Percentiles rank a stretch among this genome's conserved stretches.
Evolutionary conservation across 1,284 basidiomycete species (phyloP).

Genomic region (Ustilago shanxiensis): DNA sequence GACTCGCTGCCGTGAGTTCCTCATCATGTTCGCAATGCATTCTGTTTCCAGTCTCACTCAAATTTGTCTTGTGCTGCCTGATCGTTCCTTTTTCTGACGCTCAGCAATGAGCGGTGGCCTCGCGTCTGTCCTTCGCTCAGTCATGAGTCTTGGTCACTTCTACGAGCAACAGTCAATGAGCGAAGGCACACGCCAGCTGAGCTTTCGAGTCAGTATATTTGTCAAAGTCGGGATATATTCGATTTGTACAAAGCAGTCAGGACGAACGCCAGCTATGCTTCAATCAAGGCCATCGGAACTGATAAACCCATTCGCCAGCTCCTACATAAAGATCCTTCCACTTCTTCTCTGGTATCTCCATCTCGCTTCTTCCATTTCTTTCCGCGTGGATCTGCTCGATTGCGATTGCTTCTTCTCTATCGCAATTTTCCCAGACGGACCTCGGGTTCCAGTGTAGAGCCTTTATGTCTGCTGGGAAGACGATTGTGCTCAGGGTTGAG

Average conservation of each 20-base stretch:
- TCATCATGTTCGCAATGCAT: not conserved
- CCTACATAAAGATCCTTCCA: constrained; percentile 36
- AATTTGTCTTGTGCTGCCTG: not conserved
- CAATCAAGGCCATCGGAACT: constrained; percentile 33
- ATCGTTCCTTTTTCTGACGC: no score
- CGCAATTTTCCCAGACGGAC: constrained; percentile 12
- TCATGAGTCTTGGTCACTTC: no score
- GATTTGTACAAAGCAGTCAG: not conserved
- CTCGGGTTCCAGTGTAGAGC: constrained; percentile 36
- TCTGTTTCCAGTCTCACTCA: not conserved
- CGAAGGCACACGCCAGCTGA: no score
- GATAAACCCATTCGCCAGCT: constrained; percentile 32
- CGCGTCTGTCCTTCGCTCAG: no score
- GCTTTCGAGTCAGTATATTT: no score
- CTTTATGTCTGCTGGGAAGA: constrained; percentile 13
- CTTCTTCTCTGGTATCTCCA: not conserved
- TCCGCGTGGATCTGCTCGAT: not conserved
- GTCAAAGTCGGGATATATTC: not conserved
- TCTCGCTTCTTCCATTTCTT: not conserved
- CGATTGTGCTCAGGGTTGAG: constrained; percentile 15
- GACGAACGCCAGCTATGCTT: not conserved
- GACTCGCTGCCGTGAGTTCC: not conserved
- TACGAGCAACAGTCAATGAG: no score
- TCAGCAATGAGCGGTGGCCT: no score
- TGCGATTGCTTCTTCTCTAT: constrained; percentile 16